phyloP scores from a whole-genome alignment of 441 rosid species.

The Pelargonium cotyledonis region DNA sequence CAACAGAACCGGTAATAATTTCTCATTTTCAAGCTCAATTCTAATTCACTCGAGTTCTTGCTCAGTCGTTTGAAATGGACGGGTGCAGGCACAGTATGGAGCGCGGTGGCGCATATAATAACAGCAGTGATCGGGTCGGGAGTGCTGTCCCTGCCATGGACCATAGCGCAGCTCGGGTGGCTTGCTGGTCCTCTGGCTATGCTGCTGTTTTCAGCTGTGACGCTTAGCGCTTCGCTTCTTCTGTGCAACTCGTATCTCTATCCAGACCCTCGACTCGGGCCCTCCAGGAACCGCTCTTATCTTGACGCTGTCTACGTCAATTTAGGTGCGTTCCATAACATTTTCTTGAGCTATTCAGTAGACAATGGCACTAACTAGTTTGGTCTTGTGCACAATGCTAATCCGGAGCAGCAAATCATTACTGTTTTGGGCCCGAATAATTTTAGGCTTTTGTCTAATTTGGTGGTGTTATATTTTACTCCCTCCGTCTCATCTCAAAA shows the following conservation, averaged over 20 bases:
- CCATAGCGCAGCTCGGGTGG: constrained; percentile 46
- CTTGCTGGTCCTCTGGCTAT: constrained; percentile 38
- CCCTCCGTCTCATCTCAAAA: too few species aligned
- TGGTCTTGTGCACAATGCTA: too few species aligned
- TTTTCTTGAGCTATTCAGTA: too few species aligned
- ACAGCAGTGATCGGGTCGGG: constrained; percentile 47
- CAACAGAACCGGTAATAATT: too few species aligned
- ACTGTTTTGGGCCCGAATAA: too few species aligned
- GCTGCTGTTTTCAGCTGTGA: constrained; percentile 24
- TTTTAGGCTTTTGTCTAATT: too few species aligned
- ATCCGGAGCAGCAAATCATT: too few species aligned
- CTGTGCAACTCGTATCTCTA: constrained; percentile 27
- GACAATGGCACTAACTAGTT: too few species aligned
- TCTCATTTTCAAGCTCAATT: too few species aligned
- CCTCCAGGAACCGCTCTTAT: constrained; percentile 30
- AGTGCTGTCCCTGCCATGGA: constrained; percentile 44
- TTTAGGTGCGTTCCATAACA: constrained; percentile 24
- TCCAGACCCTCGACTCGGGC: constrained; percentile 40
- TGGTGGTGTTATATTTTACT: too few species aligned
- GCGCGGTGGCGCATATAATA: constrained; percentile 41
- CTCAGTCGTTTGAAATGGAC: too few species aligned
- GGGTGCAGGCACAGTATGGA: constrained; percentile 34
- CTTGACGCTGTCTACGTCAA: constrained; percentile 28
- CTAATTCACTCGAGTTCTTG: too few species aligned
- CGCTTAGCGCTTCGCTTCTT: constrained; percentile 25